These are phyloP conservation scores for Aureobasidium mangrovei DNA, from an alignment of 2,329 filamentous ascomycete species.

Conservation along the genomic window DNA sequence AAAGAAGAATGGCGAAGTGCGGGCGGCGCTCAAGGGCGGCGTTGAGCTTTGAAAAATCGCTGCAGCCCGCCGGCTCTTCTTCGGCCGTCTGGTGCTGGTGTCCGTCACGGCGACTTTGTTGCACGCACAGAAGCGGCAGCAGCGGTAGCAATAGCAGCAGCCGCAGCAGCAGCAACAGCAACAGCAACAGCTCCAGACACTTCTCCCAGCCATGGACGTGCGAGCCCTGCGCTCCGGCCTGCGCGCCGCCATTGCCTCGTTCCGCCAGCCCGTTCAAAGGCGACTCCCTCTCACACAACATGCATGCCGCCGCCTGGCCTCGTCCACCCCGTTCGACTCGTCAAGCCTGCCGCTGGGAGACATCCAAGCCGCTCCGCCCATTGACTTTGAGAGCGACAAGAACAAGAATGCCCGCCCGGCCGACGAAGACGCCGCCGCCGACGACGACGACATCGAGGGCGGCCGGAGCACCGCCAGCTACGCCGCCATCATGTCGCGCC, in stretches of 20 bases:
- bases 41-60: constrained; percentile 14
- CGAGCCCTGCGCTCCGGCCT: constrained; percentile 23
- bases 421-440: constrained; percentile 13
- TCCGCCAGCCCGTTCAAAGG: constrained; percentile 19
- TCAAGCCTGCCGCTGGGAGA: constrained; percentile 14
- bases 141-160: neutral
- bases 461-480: constrained; percentile 13
- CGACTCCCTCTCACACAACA: constrained; percentile 16
- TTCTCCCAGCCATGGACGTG: constrained; percentile 22
- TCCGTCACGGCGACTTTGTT: too few relatives aligned
- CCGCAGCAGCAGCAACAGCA: constrained; percentile 6
- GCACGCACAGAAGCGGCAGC: neutral
- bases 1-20: constrained; percentile 14
- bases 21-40: constrained; percentile 13
- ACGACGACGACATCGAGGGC: constrained; percentile 14
- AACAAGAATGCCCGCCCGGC: constrained; percentile 14
- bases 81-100: neutral
- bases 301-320: constrained; percentile 22
- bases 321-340: constrained; percentile 17
- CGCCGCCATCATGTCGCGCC: constrained; percentile 24
- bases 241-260: constrained; percentile 23
- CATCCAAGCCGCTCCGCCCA: constrained; percentile 24
- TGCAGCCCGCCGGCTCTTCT: neutral
- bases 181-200: neutral
- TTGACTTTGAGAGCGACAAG: constrained; percentile 14